Conservation (phyloP, 2,329 filamentous ascomycete species). For the Pseudofabraea citricarpa region DNA sequence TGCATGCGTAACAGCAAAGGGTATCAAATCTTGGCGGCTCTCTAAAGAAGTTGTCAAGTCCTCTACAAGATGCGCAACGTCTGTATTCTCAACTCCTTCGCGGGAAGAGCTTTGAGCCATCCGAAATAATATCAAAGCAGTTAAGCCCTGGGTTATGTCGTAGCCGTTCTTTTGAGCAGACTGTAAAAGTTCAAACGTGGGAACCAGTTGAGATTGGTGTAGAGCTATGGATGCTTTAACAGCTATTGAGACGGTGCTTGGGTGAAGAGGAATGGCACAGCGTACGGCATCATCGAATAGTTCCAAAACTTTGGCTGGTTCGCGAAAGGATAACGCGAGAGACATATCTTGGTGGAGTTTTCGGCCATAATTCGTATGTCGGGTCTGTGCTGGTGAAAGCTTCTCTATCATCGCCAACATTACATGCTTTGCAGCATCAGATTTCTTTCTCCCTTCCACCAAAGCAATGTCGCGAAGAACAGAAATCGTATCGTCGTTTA, state of each 20-base stretch:
- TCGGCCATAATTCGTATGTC: no score
- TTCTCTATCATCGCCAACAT: no score
- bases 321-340: no score
- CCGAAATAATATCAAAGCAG: conserved; percentile 20
- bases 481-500: conserved; percentile 14
- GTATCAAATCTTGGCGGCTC: conserved; percentile 14
- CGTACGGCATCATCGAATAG: conserved; percentile 20
- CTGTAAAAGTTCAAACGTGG: conserved; percentile 16
- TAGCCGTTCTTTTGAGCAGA: conserved; percentile 14
- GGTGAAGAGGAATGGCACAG: conserved; percentile 8
- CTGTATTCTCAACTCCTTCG: neutral
- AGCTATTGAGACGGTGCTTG: conserved; percentile 16
- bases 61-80: neutral
- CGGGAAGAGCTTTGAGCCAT: conserved; percentile 8
- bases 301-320: conserved; percentile 14
- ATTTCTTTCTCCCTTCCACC: conserved; percentile 5
- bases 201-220: conserved; percentile 6
- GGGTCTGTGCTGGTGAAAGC: no score
- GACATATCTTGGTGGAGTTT: conserved; percentile 16
- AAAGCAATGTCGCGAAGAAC: conserved; percentile 17
- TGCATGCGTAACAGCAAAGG: conserved; percentile 19
- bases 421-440: no score
- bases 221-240: conserved; percentile 20
- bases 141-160: conserved; percentile 14
- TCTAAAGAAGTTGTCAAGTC: conserved; percentile 8